Percentiles rank a stretch among this genome's conserved stretches.
Evolutionary conservation across 179 eudicot genomes (phyloP).

Genomic region (Gypsophila paniculata): DNA sequence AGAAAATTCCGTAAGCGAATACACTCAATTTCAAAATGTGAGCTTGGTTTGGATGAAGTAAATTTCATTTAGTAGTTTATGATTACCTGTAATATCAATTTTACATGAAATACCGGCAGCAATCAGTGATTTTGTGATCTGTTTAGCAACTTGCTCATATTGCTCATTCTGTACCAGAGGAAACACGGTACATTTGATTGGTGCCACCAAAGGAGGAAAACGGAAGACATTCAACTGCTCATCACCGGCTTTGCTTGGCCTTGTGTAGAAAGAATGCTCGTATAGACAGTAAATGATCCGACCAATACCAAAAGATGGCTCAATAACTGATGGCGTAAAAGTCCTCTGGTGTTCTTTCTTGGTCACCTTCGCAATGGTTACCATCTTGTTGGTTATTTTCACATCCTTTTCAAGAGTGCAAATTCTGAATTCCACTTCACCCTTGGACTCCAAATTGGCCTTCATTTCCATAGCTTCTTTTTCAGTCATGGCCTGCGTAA

Average conservation of each 20-base stretch:
- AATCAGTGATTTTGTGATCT: conserved; percentile 61
- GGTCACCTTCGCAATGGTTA: conserved; percentile 66
- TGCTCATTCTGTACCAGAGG: conserved; percentile 78
- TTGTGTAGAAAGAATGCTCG: conserved; percentile 83
- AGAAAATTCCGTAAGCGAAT: neutral
- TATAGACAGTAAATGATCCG: conserved; percentile 86
- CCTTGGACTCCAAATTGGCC: conserved; percentile 67
- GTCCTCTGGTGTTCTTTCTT: conserved; percentile 89
- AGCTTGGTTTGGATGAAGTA: neutral
- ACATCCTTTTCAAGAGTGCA: conserved; percentile 77
- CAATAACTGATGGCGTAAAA: conserved; percentile 90
- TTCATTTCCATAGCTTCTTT: conserved; percentile 92
- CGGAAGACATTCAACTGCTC: conserved; percentile 81
- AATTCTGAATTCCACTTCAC: conserved; percentile 62
- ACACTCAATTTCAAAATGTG: neutral
- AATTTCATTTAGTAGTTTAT: neutral
- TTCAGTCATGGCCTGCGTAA: conserved; percentile 74
- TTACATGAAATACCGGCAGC: conserved; percentile 71
- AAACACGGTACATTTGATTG: conserved; percentile 86
- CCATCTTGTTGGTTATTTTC: conserved; percentile 69
- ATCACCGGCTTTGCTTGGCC: conserved; percentile 79
- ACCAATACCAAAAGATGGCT: conserved; percentile 94
- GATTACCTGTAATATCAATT: conserved; percentile 76
- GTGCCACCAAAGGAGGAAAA: conserved; percentile 90
- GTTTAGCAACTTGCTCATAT: conserved; percentile 70